Percentiles rank a stretch among this genome's conserved stretches.
These are phyloP conservation scores for Triglochin maritima DNA, from an alignment of 106 monocot genomes.

Conservation along the genomic window DNA sequence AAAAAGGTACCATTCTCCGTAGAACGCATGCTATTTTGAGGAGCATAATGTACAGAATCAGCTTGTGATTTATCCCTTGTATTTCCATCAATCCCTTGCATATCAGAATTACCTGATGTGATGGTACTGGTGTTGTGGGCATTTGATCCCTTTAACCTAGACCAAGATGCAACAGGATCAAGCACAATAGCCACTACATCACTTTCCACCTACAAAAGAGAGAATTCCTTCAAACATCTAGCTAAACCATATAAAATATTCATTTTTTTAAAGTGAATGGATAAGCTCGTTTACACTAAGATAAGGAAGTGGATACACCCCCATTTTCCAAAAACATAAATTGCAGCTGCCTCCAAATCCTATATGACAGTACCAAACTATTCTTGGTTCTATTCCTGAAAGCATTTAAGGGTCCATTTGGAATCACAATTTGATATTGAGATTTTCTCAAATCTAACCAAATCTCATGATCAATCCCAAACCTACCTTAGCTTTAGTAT, in stretches of 20 bases:
- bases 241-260: not conserved
- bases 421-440: too few relatives aligned
- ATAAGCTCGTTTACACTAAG: too few relatives aligned
- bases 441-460: too few relatives aligned
- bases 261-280: too few relatives aligned
- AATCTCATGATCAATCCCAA: too few relatives aligned
- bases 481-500: too few relatives aligned
- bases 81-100: constrained; percentile 9
- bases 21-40: not conserved
- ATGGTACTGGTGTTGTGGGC: constrained; percentile 8
- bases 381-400: too few relatives aligned
- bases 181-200: constrained; percentile 77
- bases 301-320: too few relatives aligned
- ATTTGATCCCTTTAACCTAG: constrained; percentile 48
- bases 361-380: too few relatives aligned
- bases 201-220: constrained; percentile 64
- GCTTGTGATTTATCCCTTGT: constrained; percentile 10
- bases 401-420: too few relatives aligned
- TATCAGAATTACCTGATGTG: constrained; percentile 9
- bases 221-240: not conserved
- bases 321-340: not conserved
- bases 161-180: constrained; percentile 65
- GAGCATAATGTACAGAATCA: not conserved
- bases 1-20: not conserved
- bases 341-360: not conserved